These are phyloP conservation scores for Tilletia caries DNA, from an alignment of 1,284 basidiomycete genomes.

Conservation along the genomic window DNA sequence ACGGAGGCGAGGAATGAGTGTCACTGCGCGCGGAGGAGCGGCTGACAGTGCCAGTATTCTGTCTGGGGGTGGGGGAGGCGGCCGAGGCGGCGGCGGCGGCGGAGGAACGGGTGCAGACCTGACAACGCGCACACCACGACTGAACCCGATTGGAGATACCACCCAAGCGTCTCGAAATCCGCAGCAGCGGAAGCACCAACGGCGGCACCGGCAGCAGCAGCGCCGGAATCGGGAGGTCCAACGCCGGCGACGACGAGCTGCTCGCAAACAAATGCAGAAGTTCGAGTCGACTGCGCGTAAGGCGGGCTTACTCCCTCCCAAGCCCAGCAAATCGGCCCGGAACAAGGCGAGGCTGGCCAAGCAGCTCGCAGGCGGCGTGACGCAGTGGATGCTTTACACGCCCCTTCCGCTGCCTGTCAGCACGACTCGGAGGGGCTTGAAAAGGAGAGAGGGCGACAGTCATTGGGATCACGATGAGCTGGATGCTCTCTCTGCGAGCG, in stretches of 20 bases:
- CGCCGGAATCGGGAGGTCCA: neutral
- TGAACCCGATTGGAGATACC: neutral
- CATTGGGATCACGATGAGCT: slow-evolving; percentile 5
- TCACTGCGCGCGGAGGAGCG: neutral
- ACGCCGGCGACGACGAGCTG: neutral
- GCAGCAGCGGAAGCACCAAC: neutral
- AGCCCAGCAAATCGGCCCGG: slow-evolving; percentile 44
- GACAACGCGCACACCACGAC: neutral
- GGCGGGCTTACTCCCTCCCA: slow-evolving; percentile 13
- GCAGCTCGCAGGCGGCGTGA: slow-evolving; percentile 47
- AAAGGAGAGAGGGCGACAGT: slow-evolving; percentile 1
- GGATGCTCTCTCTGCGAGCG: too few relatives aligned
- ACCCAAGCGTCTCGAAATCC: neutral
- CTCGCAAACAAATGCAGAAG: slow-evolving; percentile 1
- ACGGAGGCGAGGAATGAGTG: neutral
- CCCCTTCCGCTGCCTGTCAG: slow-evolving; percentile 39
- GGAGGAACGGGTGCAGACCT: neutral
- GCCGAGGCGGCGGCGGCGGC: neutral
- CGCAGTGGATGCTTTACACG: slow-evolving; percentile 48
- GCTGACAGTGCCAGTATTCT: neutral
- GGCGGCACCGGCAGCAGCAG: slow-evolving; percentile 4
- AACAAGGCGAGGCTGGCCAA: slow-evolving; percentile 43
- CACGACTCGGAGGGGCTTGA: slow-evolving; percentile 1
- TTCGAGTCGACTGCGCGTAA: neutral
- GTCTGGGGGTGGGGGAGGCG: neutral